Conservation (phyloP, 805 yeast species). For the Lipomyces kockii region DNA sequence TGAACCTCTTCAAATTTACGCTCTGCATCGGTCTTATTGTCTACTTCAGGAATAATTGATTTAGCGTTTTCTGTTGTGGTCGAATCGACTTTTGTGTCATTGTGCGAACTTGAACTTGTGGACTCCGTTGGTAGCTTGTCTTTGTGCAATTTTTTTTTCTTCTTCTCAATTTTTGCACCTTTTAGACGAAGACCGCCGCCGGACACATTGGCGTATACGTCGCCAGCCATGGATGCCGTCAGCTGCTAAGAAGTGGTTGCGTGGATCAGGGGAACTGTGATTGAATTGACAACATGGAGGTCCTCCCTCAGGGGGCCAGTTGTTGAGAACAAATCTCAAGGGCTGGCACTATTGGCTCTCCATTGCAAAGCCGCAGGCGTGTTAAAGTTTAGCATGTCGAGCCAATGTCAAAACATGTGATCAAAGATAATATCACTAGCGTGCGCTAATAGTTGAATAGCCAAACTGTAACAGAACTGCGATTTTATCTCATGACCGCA, state of each 20-base stretch:
- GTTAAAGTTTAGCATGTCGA: too few relatives aligned
- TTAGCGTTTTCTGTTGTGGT: neutral
- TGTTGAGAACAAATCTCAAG: neutral
- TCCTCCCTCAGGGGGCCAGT: too few relatives aligned
- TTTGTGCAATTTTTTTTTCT: slow-evolving; percentile 18
- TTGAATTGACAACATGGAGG: too few relatives aligned
- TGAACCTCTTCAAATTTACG: slow-evolving; percentile 37
- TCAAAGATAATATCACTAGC: neutral
- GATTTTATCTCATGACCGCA: neutral
- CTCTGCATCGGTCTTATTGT: slow-evolving; percentile 36
- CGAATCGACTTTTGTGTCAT: neutral
- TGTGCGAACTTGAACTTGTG: slow-evolving; percentile 1
- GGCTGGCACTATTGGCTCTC: slow-evolving; percentile 16
- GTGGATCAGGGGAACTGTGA: neutral
- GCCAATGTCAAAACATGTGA: neutral
- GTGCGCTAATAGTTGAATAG: neutral
- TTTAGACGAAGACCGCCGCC: slow-evolving; percentile 31
- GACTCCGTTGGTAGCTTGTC: neutral
- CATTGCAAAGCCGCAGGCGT: neutral
- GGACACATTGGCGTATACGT: slow-evolving; percentile 20
- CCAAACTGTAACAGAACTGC: neutral
- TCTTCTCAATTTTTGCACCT: slow-evolving; percentile 30
- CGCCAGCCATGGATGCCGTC: slow-evolving; percentile 18
- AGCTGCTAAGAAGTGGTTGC: neutral
- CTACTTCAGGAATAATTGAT: neutral